phyloP scores from a whole-genome alignment of 306 rosid genomes.

The Ziziphus jujuba region DNA sequence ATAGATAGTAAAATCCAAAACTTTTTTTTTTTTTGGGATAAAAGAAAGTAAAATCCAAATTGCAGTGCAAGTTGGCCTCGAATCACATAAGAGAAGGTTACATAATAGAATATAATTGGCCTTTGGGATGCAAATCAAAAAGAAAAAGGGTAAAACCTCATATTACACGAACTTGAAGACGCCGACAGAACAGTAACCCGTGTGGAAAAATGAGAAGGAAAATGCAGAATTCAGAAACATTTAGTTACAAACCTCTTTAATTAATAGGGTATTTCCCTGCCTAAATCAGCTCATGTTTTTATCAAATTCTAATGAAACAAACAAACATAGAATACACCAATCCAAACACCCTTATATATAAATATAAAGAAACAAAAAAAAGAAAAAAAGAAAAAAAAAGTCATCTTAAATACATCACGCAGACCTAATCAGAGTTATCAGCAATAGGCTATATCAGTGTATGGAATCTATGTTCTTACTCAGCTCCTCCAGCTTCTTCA shows the following conservation, averaged over 20 bases:
- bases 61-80: not conserved
- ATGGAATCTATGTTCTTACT: slow-evolving; percentile 80
- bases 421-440: slow-evolving; percentile 68
- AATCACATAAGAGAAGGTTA: slow-evolving; percentile 5
- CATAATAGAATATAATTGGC: slow-evolving; percentile 15
- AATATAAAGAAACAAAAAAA: slow-evolving; percentile 22
- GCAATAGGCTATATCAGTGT: slow-evolving; percentile 40
- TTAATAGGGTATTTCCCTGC: slow-evolving; percentile 53
- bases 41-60: no score
- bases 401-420: slow-evolving; percentile 82
- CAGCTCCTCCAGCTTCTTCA: slow-evolving; percentile 98
- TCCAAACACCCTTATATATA: slow-evolving; percentile 65
- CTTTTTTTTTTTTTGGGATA: no score
- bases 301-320: slow-evolving; percentile 56
- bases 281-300: slow-evolving; percentile 54
- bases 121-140: slow-evolving; percentile 32
- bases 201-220: slow-evolving; percentile 25
- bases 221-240: slow-evolving; percentile 39
- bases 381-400: slow-evolving; percentile 30
- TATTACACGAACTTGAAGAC: slow-evolving; percentile 51
- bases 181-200: slow-evolving; percentile 29
- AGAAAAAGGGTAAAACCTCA: slow-evolving; percentile 10
- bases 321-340: slow-evolving; percentile 58
- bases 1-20: no score
- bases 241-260: slow-evolving; percentile 81